These are phyloP conservation scores for Polychytrium aggregatum DNA, from an alignment of 192 early-diverging fungal genomes.

Conservation along the genomic window DNA sequence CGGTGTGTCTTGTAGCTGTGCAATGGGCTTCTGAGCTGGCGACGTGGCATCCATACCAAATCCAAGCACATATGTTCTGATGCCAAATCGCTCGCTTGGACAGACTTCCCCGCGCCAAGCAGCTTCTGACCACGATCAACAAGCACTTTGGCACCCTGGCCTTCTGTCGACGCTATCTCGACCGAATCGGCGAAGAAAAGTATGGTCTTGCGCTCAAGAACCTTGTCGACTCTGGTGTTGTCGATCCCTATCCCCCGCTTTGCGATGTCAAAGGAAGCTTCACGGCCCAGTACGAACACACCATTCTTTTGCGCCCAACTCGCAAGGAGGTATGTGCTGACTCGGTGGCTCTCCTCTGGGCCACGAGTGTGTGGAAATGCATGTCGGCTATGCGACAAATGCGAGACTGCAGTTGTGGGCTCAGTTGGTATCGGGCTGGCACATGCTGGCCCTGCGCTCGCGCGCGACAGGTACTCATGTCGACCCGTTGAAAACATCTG, in stretches of 20 bases:
- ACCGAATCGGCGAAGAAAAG: slow-evolving; percentile 84
- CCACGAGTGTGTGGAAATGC: no score
- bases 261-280: slow-evolving; percentile 72
- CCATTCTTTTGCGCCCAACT: slow-evolving; percentile 78
- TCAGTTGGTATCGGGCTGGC: no score
- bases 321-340: slow-evolving; percentile 68
- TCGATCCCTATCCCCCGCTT: slow-evolving; percentile 82
- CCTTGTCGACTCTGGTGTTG: slow-evolving; percentile 72
- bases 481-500: no score
- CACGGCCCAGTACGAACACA: slow-evolving; percentile 97
- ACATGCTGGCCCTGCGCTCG: no score
- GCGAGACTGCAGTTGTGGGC: no score
- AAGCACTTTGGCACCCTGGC: slow-evolving; percentile 88
- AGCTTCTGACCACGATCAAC: slow-evolving; percentile 67
- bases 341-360: slow-evolving; percentile 13
- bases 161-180: slow-evolving; percentile 91
- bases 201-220: slow-evolving; percentile 77
- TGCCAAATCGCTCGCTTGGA: no score
- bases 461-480: no score
- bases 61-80: no score
- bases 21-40: background rate
- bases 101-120: slow-evolving; percentile 62
- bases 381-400: no score
- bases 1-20: background rate
- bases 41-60: no score